Base-by-base conservation (phyloP, 2,329 filamentous ascomycete genomes). In the Furcasterigmium sp. region DNA sequence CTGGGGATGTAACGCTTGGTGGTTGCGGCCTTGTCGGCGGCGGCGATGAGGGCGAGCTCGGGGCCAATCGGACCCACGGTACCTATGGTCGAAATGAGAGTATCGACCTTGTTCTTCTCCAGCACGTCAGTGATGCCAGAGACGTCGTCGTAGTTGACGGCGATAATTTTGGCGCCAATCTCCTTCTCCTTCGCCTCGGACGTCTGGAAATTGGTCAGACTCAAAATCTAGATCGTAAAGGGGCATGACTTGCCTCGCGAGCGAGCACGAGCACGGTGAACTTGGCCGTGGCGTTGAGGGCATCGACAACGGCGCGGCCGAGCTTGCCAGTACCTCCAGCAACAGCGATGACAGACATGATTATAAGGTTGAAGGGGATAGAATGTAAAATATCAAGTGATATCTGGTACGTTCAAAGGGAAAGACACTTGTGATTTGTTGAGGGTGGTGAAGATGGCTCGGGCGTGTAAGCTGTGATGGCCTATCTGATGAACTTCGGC, bases 1-100 rank as follows among this genome's bases (percentile, higher is more conserved):
- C 65, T 73, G 1, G 69, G 59, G 20, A 74, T 62, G 30, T 70
- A 65, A 17, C 69, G 53, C 42, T 58, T 59, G 1, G 69, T 71
- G 1, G 49, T 42, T 3, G 37, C 46, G 1, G 69, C 66, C 15
- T 50, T 48, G 18, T 64, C 67, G 2, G 70, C 67, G 1, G 70
- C 72, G 8, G 57, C 52, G 35, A 75, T 68, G 10, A 75, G 58
- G 26, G 67, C 64, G n/a, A 68, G 20, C 47, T 75, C 54, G 37
- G 54, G 52, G 15, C 53, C 25, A 48, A 52, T 41, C 3, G 61
- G 48, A 10, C 54, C 50, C 39, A 55, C 46, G 43, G 68, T 56
- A 6, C 51, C 52, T 19, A 74, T 56, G 4, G 64, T 54, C 0
- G 69, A 75, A 20, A 76, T 64, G 34, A 74, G 53, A 1, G 66